Evolutionary conservation across 139 green algal species (phyloP).

Genomic region (Coelastrella sp.): DNA sequence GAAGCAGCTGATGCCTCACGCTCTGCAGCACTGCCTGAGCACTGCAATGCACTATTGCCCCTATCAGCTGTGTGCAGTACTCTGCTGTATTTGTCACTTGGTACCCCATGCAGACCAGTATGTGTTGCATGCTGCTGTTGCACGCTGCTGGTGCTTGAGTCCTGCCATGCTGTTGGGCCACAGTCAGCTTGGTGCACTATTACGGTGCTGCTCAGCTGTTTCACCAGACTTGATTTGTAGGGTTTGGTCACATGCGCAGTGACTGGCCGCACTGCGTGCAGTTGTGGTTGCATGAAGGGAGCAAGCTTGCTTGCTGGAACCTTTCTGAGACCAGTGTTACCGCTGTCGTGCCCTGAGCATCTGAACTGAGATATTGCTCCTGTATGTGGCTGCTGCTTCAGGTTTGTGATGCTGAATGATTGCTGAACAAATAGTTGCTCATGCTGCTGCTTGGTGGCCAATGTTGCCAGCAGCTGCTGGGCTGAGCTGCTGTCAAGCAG

Average conservation of each 20-base stretch:
- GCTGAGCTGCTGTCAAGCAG: background rate
- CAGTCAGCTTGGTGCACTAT: too few relatives aligned
- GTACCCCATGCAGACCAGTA: too few relatives aligned
- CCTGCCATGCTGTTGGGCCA: too few relatives aligned
- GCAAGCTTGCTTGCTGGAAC: slow-evolving; percentile 8
- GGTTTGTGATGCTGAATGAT: background rate
- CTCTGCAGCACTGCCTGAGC: background rate
- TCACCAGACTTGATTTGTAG: background rate
- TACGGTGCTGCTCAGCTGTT: background rate
- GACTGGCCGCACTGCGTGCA: slow-evolving; percentile 15
- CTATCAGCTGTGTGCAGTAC: background rate
- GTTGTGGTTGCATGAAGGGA: background rate
- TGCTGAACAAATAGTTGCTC: background rate
- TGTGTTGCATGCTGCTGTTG: too few relatives aligned
- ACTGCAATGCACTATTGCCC: background rate
- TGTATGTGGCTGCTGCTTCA: background rate
- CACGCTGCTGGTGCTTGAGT: too few relatives aligned
- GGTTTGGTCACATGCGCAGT: slow-evolving; percentile 18
- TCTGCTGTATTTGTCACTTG: background rate
- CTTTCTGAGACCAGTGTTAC: background rate
- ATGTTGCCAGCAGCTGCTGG: slow-evolving; percentile 18
- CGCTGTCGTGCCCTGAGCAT: background rate
- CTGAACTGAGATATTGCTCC: background rate
- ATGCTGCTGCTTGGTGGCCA: background rate
- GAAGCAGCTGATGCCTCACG: background rate